Conservation (phyloP, 139 green algal genomes). For the Tetradesmus obliquus region DNA sequence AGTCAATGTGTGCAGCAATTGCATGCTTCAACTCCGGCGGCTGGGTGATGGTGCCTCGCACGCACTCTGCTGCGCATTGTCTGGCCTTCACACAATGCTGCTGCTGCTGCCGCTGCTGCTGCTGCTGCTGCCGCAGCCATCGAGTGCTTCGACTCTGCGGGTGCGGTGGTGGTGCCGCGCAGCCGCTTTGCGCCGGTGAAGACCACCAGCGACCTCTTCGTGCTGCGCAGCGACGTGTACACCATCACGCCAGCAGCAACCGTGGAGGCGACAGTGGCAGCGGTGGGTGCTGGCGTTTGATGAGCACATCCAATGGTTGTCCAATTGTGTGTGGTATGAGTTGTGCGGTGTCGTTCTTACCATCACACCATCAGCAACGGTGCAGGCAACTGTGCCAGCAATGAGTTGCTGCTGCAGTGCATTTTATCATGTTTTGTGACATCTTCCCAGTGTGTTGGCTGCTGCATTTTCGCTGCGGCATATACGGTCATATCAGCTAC, state of each 20-base stretch:
- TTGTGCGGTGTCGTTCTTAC: no score
- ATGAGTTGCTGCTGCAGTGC: background rate
- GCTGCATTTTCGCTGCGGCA: background rate
- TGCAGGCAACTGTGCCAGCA: background rate
- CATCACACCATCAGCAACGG: background rate
- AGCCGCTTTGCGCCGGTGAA: constrained; percentile 95
- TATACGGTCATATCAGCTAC: no score
- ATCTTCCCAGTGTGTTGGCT: background rate
- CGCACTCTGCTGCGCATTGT: background rate
- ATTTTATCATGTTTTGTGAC: constrained; percentile 83
- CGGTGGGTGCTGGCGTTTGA: no score
- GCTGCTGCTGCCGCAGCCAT: constrained; percentile 70
- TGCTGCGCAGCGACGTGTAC: constrained; percentile 80
- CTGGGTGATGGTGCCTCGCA: background rate
- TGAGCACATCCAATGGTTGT: no score
- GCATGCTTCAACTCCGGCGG: background rate
- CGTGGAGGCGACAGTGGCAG: constrained; percentile 64
- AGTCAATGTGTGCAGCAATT: background rate
- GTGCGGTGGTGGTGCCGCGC: constrained; percentile 88
- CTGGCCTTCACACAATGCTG: background rate
- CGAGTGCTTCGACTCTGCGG: constrained; percentile 90
- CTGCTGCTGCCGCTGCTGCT: background rate
- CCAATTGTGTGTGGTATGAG: no score
- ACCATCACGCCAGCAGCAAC: constrained; percentile 76
- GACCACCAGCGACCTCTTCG: constrained; percentile 90